phyloP scores from a whole-genome alignment of 345 rosid genomes.

The Boechera divaricarpa region DNA sequence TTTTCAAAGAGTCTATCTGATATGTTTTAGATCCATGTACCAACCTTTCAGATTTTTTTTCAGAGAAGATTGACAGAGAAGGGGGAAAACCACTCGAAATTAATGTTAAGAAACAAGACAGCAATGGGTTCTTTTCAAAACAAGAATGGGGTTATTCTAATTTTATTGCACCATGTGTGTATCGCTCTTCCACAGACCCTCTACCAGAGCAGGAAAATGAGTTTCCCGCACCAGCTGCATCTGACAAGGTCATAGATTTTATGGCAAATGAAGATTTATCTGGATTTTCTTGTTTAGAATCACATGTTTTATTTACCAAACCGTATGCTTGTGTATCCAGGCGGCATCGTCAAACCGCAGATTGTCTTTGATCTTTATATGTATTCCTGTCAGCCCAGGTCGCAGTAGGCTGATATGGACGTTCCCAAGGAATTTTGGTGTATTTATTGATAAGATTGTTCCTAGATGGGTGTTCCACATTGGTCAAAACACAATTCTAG shows the following conservation, averaged over 20 bases:
- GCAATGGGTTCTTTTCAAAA: constrained; percentile 61
- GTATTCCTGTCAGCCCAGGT: constrained; percentile 91
- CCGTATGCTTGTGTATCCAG: constrained; percentile 37
- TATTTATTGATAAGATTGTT: constrained; percentile 70
- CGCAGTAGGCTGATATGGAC: constrained; percentile 85
- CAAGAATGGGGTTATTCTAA: constrained; percentile 65
- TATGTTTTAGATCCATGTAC: not conserved
- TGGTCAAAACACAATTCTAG: constrained; percentile 77
- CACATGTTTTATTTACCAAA: constrained; percentile 2
- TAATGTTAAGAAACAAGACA: constrained; percentile 54
- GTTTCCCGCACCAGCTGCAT: constrained; percentile 47
- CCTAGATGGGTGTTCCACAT: constrained; percentile 91
- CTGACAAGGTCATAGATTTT: constrained; percentile 47
- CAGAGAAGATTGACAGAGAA: constrained; percentile 84
- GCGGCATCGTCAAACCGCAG: constrained; percentile 39
- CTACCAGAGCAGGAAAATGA: constrained; percentile 51
- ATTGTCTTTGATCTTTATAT: constrained; percentile 72
- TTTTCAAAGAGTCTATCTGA: not conserved
- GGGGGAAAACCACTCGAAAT: constrained; percentile 81
- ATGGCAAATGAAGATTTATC: not conserved
- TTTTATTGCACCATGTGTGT: constrained; percentile 79
- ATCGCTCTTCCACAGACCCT: constrained; percentile 55
- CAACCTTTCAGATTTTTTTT: constrained; percentile 21
- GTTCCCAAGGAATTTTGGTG: constrained; percentile 73
- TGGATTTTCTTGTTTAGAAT: not conserved